A percentile compares a stretch with the other conserved stretches of the same genome.
Evolutionary conservation across 1,139 yeast species (phyloP).

Genomic region (Citeromyces siamensis): DNA sequence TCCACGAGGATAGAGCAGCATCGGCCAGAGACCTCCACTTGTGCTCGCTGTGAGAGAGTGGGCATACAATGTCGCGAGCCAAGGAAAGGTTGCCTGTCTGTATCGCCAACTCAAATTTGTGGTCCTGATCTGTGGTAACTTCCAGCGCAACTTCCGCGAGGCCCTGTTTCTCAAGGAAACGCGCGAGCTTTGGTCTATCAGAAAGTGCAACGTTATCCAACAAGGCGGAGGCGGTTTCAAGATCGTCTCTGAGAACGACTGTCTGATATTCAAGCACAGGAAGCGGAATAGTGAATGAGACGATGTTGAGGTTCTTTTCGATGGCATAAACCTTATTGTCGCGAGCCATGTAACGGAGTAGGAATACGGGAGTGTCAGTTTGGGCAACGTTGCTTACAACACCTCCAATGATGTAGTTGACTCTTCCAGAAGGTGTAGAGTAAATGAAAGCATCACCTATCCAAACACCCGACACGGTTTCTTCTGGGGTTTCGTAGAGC

Average conservation of each 20-base stretch:
- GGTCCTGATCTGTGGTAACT: conserved; percentile 76
- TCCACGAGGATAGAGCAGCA: conserved; percentile 67
- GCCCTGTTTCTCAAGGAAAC: conserved; percentile 92
- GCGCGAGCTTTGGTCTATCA: conserved; percentile 72
- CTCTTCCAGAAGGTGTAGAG: conserved; percentile 75
- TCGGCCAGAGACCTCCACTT: conserved; percentile 95
- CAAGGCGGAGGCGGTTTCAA: conserved; percentile 59
- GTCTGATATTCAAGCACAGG: conserved; percentile 93
- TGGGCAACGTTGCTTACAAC: conserved; percentile 88
- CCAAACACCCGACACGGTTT: conserved; percentile 84
- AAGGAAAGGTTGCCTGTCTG: conserved; percentile 53
- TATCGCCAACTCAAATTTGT: conserved; percentile 73
- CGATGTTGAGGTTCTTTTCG: conserved; percentile 79
- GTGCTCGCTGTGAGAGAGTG: conserved; percentile 37
- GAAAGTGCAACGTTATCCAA: conserved; percentile 53
- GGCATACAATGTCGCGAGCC: conserved; percentile 61
- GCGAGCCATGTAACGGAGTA: conserved; percentile 81
- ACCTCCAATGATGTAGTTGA: conserved; percentile 92
- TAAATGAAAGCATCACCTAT: conserved; percentile 94
- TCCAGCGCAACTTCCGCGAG: conserved; percentile 70
- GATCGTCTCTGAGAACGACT: conserved; percentile 85
- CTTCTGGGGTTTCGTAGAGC: conserved; percentile 68
- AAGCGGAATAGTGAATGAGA: conserved; percentile 72
- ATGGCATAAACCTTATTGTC: conserved; percentile 84
- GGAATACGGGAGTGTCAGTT: conserved; percentile 78